A percentile compares a stretch with the other conserved stretches of the same genome.
Conservation (phyloP, 495 filamentous ascomycete species). For the Penicillium cinerascens region DNA sequence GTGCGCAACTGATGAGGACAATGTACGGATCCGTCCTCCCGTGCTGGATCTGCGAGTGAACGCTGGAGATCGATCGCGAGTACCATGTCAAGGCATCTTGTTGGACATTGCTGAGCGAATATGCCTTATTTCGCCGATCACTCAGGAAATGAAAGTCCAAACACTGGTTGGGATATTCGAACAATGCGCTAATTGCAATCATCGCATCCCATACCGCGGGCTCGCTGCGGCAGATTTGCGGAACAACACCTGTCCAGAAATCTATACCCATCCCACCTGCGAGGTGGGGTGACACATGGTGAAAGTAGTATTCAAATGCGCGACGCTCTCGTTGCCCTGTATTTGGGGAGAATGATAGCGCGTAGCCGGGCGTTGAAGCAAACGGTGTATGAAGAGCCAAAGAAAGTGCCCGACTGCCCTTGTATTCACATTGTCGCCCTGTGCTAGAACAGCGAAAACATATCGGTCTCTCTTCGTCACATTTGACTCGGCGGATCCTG, state of each 20-base stretch:
- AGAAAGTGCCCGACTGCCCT: no score
- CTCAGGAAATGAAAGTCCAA: constrained; percentile 18
- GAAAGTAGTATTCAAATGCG: constrained; percentile 52
- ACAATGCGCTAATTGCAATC: constrained; percentile 48
- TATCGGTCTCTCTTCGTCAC: constrained; percentile 58
- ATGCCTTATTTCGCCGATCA: background rate
- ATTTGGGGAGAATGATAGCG: constrained; percentile 7
- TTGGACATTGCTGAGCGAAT: constrained; percentile 14
- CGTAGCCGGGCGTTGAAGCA: background rate
- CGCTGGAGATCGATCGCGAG: constrained; percentile 30
- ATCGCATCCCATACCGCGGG: constrained; percentile 56
- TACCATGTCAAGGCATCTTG: constrained; percentile 31
- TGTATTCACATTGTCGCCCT: constrained; percentile 44
- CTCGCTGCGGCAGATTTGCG: constrained; percentile 52
- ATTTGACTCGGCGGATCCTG: constrained; percentile 63
- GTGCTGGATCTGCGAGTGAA: constrained; percentile 31
- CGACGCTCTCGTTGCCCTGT: constrained; percentile 27
- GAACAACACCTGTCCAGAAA: constrained; percentile 53
- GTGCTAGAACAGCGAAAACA: constrained; percentile 55
- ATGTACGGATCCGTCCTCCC: constrained; percentile 24
- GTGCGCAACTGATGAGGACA: constrained; percentile 49
- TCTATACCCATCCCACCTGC: constrained; percentile 43
- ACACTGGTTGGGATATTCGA: constrained; percentile 31
- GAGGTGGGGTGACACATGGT: constrained; percentile 42
- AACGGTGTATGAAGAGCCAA: no score